Evolutionary conservation across 2,329 filamentous ascomycete species (phyloP), one percentile per base, ranked within the genome.

Genomic region (Coniella vitis): DNA sequence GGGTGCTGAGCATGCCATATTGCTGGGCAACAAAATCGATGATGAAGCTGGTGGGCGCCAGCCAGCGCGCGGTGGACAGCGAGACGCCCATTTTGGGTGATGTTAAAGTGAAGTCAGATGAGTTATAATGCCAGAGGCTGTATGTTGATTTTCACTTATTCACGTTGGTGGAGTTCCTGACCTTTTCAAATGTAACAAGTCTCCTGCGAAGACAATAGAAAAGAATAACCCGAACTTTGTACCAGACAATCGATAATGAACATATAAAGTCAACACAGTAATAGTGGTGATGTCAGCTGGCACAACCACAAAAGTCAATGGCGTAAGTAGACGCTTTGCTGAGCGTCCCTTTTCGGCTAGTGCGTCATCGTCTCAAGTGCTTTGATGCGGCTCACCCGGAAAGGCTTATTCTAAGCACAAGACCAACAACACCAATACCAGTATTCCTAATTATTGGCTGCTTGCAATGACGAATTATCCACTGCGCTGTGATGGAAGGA

Each of bases 1-100:
- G 78, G 0, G 60, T 66, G 32, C 71, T 72, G 29, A 77, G 68
- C 61, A 82, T 73, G 60, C 77, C 78, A 62, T 81, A 81, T 58
- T 77, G 74, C 60, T 82, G 78, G 2, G 74, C 70, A 3, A 72
- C 73, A 56, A 82, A 79, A 63, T 81, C 74, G 60, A 75, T 72
- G 16, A 68, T 44, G 61, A 81, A 81, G 19, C 75, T 75, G 14
- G 69, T 60, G 0, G 78, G 76, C 31, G 76, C 76, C 16, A 80
- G 64, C 57, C 70, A 74, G 54, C 73, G 72, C 44, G 76, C 74
- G 1, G 75, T 78, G 42, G 68, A 75, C 49, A 76, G 70, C 31
- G 71, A 67, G 56, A 79, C 65, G 47, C 72, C 76, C 76, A 79
- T 80, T 3, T 34, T 59, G 35, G 45, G 2, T 9, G 21, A 21